phyloP scores from a whole-genome alignment of 805 yeast genomes.

The Wickerhamomyces ciferrii region DNA sequence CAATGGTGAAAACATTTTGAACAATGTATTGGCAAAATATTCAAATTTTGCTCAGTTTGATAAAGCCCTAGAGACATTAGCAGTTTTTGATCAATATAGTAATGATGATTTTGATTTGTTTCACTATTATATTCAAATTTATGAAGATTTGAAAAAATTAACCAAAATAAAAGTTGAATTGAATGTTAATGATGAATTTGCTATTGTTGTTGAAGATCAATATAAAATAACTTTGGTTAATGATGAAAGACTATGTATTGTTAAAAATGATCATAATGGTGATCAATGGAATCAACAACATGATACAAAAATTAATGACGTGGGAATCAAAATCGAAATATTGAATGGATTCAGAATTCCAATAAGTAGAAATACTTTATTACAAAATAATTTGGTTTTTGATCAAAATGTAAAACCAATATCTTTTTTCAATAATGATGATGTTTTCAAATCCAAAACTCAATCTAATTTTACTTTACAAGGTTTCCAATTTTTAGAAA shows the following conservation, averaged over 20 bases:
- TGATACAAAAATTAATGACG: conserved; percentile 3
- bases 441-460: neutral
- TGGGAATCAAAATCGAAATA: conserved; percentile 8
- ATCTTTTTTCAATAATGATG: neutral
- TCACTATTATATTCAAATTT: conserved; percentile 9
- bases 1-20: conserved; percentile 13
- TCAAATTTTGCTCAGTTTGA: conserved; percentile 14
- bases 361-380: neutral
- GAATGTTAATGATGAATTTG: conserved; percentile 15
- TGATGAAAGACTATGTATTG: conserved; percentile 12
- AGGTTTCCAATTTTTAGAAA: conserved; percentile 2
- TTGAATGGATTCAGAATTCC: conserved; percentile 2
- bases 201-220: conserved; percentile 5
- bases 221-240: conserved; percentile 7
- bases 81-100: conserved; percentile 18
- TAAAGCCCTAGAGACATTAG: conserved; percentile 11
- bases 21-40: conserved; percentile 9
- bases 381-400: neutral
- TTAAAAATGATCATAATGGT: neutral
- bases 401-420: neutral
- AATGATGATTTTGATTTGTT: conserved; percentile 15
- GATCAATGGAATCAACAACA: neutral
- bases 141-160: conserved; percentile 2
- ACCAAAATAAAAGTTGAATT: conserved; percentile 6
- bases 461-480: neutral